Base-by-base conservation (phyloP, 2,329 filamentous ascomycete genomes). In the Xylariomycetidae sp. region DNA sequence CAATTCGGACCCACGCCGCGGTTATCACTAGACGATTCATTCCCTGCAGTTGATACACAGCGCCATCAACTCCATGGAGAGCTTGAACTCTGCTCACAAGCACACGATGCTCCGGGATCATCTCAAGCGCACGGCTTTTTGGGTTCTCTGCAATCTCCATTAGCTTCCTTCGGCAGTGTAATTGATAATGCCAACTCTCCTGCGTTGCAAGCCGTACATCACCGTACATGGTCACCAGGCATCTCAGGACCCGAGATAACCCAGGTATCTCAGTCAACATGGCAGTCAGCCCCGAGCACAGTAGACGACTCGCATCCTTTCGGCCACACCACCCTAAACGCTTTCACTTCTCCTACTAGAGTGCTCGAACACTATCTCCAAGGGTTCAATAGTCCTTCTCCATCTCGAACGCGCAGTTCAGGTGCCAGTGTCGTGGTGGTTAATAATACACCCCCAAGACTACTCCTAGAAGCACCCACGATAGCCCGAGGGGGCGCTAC, bases 221-320 rank as follows among this genome's bases (percentile, higher is more conserved):
- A n/a, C n/a, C n/a, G n/a, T n/a, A n/a, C n/a, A n/a, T n/a, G n/a
- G n/a, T n/a, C n/a, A n/a, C n/a, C n/a, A n/a, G n/a, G n/a, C n/a
- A n/a, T n/a, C n/a, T n/a, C n/a, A n/a, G n/a, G n/a, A n/a, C n/a
- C n/a, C n/a, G n/a, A n/a, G n/a, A n/a, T n/a, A n/a, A n/a, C 30
- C 23, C 42, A 35, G 7, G 39, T 44, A 17, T 50, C 54, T 3
- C 56, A 58, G 23, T 40, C 44, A 18, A 63, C 66, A 31, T 69
- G 63, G 61, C 49, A 51, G 27, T 53, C 61, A 10, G 67, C 65
- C 2, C 63, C 68, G 0, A 76, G 70, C 36, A 59, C 70, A 18
- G 61, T 79, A 14, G 63, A 61, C 8, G 75, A 80, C 46, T 80
- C 75, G 1, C 68, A 74, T 42, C 68, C 63, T 0, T 51, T 59